Conservation (phyloP, 169 alveolate species). For the Plasmodium adleri region DNA sequence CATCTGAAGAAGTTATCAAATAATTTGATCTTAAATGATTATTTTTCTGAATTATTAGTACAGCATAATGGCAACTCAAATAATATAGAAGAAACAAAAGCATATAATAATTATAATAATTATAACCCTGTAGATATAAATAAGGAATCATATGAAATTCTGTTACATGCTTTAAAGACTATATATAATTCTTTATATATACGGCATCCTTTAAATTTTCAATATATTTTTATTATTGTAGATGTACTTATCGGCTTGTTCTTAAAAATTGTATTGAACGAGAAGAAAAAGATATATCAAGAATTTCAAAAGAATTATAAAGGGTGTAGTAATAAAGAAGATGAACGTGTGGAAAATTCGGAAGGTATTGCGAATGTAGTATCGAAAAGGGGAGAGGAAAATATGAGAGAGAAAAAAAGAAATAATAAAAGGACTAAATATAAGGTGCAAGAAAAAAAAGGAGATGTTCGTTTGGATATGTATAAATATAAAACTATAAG, state of each 20-base stretch:
- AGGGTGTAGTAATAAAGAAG: neutral
- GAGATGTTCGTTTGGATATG: too few species aligned
- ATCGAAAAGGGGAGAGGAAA: too few species aligned
- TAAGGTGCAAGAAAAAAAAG: too few species aligned
- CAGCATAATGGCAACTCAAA: too few species aligned
- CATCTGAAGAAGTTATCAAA: neutral
- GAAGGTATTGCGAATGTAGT: too few species aligned
- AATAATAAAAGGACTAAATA: too few species aligned
- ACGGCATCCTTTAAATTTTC: slow-evolving; percentile 33
- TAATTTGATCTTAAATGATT: slow-evolving; percentile 28
- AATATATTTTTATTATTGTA: slow-evolving; percentile 30
- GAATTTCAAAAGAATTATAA: neutral
- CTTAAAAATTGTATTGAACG: slow-evolving; percentile 46
- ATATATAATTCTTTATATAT: slow-evolving; percentile 31
- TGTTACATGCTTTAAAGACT: slow-evolving; percentile 27
- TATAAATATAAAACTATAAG: too few species aligned
- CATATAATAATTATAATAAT: neutral
- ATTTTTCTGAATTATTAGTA: slow-evolving; percentile 5
- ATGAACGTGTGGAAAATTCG: too few species aligned
- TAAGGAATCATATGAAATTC: slow-evolving; percentile 21
- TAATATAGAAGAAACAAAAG: slow-evolving; percentile 1
- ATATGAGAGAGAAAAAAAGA: too few species aligned
- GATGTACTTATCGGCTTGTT: slow-evolving; percentile 24
- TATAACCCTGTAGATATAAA: slow-evolving; percentile 1
- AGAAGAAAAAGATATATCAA: slow-evolving; percentile 27